Conservation (phyloP, 2,329 filamentous ascomycete species). For the Aspergillus versicolor region DNA sequence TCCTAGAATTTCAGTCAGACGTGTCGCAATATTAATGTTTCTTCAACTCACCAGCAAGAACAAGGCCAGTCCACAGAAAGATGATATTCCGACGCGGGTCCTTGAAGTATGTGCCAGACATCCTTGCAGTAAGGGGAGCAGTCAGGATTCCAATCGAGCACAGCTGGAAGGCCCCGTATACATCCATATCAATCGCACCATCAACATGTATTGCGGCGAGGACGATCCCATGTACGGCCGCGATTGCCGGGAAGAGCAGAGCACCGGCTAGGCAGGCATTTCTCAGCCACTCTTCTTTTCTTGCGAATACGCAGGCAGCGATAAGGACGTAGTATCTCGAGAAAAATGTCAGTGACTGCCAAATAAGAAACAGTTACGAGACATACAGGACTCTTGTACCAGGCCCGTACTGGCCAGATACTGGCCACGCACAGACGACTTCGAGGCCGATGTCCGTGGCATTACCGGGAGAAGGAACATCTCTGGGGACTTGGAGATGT, state of each 20-base stretch:
- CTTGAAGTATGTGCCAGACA: conserved; percentile 6
- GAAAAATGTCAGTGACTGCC: background rate
- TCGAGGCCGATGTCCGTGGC: background rate
- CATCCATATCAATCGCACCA: conserved; percentile 5
- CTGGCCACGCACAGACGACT: conserved; percentile 5
- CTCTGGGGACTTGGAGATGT: background rate
- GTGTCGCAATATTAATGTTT: too few relatives aligned
- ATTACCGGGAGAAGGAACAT: background rate
- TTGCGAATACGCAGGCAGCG: conserved; percentile 3
- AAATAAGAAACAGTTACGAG: background rate
- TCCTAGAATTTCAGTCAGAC: background rate
- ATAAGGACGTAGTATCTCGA: conserved; percentile 1
- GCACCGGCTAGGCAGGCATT: conserved; percentile 5
- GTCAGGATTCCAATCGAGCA: conserved; percentile 8
- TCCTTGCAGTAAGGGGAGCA: conserved; percentile 3
- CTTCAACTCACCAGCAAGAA: background rate
- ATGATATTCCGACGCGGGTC: conserved; percentile 3
- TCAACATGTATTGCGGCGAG: conserved; percentile 1
- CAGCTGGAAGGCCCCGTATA: conserved; percentile 4
- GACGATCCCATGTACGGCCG: conserved; percentile 1
- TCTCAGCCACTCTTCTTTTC: conserved; percentile 7
- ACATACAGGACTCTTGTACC: conserved; percentile 1
- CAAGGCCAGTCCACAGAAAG: conserved; percentile 1
- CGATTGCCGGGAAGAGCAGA: conserved; percentile 3
- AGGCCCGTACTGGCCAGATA: conserved; percentile 3